Conservation (phyloP, 139 green algal species). For the Nannochloris sp. region DNA sequence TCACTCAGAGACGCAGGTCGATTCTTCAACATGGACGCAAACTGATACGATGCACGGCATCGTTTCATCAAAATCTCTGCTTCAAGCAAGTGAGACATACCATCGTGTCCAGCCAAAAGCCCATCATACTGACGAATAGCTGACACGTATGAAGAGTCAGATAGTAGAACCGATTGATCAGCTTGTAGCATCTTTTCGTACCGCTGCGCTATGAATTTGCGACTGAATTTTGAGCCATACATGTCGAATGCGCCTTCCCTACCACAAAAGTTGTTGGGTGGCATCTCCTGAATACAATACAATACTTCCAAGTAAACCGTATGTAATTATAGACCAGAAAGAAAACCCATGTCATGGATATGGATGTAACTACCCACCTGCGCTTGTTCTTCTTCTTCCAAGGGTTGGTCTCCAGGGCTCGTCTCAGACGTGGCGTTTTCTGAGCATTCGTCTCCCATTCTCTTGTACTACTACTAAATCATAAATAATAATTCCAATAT, state of each 20-base stretch:
- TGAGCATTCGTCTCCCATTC: too few relatives aligned
- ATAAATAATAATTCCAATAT: too few relatives aligned
- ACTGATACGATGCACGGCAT: not conserved
- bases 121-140: not conserved
- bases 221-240: slow-evolving; percentile 8
- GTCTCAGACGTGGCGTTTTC: too few relatives aligned
- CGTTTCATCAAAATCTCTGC: not conserved
- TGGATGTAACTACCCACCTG: too few relatives aligned
- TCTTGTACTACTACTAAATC: too few relatives aligned
- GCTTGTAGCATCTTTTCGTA: not conserved
- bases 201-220: not conserved
- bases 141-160: not conserved
- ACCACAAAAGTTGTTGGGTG: too few relatives aligned
- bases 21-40: slow-evolving; percentile 13
- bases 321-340: too few relatives aligned
- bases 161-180: not conserved
- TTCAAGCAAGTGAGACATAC: not conserved
- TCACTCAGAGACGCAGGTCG: slow-evolving; percentile 35
- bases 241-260: not conserved
- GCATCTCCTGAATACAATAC: too few relatives aligned
- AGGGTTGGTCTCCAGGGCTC: too few relatives aligned
- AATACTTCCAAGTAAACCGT: too few relatives aligned
- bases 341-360: too few relatives aligned
- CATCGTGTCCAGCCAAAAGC: slow-evolving; percentile 1
- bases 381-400: too few relatives aligned